These are phyloP conservation scores for Colletotrichum gloeosporioides DNA, from an alignment of 2,329 filamentous ascomycete genomes.

Conservation along the genomic window DNA sequence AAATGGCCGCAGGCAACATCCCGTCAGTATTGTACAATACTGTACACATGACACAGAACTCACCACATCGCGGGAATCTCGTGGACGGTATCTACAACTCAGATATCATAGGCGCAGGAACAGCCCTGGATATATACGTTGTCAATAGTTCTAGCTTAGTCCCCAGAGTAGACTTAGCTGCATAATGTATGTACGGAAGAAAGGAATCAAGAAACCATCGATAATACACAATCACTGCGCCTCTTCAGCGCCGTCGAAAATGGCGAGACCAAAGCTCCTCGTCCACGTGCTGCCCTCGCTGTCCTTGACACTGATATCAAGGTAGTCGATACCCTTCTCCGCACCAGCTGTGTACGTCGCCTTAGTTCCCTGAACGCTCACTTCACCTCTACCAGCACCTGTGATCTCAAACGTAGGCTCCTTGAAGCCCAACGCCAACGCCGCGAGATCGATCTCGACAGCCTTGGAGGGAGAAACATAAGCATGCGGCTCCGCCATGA, in stretches of 20 bases:
- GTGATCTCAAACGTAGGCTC: conserved; percentile 19
- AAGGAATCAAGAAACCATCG: not conserved
- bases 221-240: not conserved
- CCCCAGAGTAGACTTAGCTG: fast-evolving
- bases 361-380: conserved; percentile 17
- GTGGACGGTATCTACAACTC: fast-evolving
- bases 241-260: conserved; percentile 11
- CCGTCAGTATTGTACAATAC: fast-evolving
- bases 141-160: fast-evolving
- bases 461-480: conserved; percentile 30
- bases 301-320: conserved; percentile 22
- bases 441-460: conserved; percentile 28
- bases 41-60: not conserved
- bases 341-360: conserved; percentile 21
- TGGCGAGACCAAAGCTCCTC: conserved; percentile 24
- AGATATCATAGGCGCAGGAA: not conserved
- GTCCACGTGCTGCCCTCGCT: conserved; percentile 25
- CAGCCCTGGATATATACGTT: not conserved
- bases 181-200: not conserved
- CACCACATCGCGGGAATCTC: fast-evolving
- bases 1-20: not conserved
- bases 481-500: conserved; percentile 37
- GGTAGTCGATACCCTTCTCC: conserved; percentile 20
- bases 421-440: conserved; percentile 27
- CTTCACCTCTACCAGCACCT: conserved; percentile 16